Evolutionary conservation across 352 stramenopile species (phyloP).

Genomic region (Phytophthora boehmeriae): DNA sequence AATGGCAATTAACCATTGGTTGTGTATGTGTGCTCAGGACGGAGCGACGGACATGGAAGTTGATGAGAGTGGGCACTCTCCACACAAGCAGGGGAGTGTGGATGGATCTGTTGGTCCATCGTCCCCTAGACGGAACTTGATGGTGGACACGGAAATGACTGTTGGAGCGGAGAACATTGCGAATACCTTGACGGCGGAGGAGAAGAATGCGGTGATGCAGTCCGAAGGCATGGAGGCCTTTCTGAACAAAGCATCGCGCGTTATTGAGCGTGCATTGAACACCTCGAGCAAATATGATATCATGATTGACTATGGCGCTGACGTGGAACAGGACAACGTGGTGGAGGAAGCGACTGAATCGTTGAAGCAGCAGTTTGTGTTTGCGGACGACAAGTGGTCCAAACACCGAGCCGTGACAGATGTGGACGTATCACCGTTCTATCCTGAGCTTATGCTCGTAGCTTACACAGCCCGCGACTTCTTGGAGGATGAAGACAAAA

Average conservation of each 20-base stretch:
- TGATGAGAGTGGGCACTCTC: slow-evolving; percentile 30
- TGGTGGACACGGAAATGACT: slow-evolving; percentile 53
- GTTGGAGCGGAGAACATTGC: slow-evolving; percentile 24
- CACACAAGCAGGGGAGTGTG: slow-evolving; percentile 39
- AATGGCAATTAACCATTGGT: not conserved
- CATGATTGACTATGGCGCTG: slow-evolving; percentile 85
- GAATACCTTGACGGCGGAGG: slow-evolving; percentile 46
- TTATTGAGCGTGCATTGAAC: slow-evolving; percentile 84
- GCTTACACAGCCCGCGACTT: slow-evolving; percentile 75
- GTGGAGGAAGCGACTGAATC: slow-evolving; percentile 65
- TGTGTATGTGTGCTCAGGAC: slow-evolving; percentile 12
- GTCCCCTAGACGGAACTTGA: slow-evolving; percentile 55
- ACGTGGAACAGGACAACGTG: slow-evolving; percentile 63
- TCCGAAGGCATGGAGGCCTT: slow-evolving; percentile 82
- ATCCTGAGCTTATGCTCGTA: slow-evolving; percentile 76
- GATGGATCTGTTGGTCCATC: slow-evolving; percentile 31
- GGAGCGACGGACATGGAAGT: slow-evolving; percentile 47
- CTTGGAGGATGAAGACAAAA: slow-evolving; percentile 72
- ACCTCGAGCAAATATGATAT: slow-evolving; percentile 82
- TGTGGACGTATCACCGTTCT: slow-evolving; percentile 85
- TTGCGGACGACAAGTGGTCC: slow-evolving; percentile 84
- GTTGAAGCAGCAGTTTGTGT: slow-evolving; percentile 75
- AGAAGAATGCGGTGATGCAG: slow-evolving; percentile 72
- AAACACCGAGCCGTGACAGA: slow-evolving; percentile 83
- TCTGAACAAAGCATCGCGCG: slow-evolving; percentile 70